Percentiles rank a stretch among this genome's conserved stretches.
These are phyloP conservation scores for Tympanopsis confertula DNA, from an alignment of 2,329 filamentous ascomycete species.

Conservation along the genomic window DNA sequence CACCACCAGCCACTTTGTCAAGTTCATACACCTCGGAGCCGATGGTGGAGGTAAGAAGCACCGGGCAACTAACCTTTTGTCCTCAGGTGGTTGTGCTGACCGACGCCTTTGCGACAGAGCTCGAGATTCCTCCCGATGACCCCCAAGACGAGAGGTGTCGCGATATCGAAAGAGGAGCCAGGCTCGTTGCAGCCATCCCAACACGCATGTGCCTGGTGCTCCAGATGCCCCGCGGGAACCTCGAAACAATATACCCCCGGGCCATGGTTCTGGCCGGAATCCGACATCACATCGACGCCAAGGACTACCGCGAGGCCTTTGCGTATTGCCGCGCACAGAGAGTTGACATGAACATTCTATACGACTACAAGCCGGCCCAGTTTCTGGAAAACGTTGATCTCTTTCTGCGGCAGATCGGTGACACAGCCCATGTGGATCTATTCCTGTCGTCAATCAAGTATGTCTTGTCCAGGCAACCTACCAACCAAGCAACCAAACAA, in stretches of 20 bases:
- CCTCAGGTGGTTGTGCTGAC: slow-evolving; percentile 1
- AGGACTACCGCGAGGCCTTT: slow-evolving; percentile 77
- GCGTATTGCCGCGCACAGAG: slow-evolving; percentile 80
- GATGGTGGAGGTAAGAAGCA: slow-evolving; percentile 55
- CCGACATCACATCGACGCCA: slow-evolving; percentile 64
- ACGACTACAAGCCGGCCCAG: slow-evolving; percentile 79
- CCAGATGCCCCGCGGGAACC: slow-evolving; percentile 90
- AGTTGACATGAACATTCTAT: slow-evolving; percentile 95
- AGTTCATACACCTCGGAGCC: slow-evolving; percentile 74
- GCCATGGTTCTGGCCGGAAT: slow-evolving; percentile 89
- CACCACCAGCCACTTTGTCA: slow-evolving; percentile 82
- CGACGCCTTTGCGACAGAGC: slow-evolving; percentile 33
- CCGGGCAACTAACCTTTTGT: slow-evolving; percentile 32
- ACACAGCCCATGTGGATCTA: slow-evolving; percentile 72
- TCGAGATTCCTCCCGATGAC: slow-evolving; percentile 76
- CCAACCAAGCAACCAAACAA: slow-evolving; percentile 7
- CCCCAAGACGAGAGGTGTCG: slow-evolving; percentile 90
- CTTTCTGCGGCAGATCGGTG: slow-evolving; percentile 76
- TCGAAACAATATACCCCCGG: slow-evolving; percentile 88
- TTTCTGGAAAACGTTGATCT: slow-evolving; percentile 66
- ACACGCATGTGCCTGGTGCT: slow-evolving; percentile 75
- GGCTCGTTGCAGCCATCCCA: slow-evolving; percentile 79
- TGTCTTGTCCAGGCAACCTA: neutral
- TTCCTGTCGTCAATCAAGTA: slow-evolving; percentile 79
- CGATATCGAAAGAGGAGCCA: slow-evolving; percentile 79